Conservation (phyloP, 2,329 filamentous ascomycete genomes). For the Botrytis sinoallii region DNA sequence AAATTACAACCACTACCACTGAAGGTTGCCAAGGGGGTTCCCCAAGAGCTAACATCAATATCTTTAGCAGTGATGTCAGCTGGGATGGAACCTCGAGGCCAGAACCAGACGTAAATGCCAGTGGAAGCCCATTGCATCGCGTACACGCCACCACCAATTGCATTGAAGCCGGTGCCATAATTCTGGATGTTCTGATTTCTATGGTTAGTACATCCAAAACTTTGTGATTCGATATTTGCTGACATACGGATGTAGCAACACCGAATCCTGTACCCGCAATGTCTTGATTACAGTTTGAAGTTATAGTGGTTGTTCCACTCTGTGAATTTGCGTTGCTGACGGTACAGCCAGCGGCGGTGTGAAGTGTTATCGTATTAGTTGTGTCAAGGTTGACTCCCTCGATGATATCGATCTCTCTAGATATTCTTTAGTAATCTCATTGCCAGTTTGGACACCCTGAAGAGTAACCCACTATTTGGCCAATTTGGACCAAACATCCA, state of each 20-base stretch:
- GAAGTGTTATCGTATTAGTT: slow-evolving; percentile 45
- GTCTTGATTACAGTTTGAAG: slow-evolving; percentile 42
- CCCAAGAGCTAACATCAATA: slow-evolving; percentile 62
- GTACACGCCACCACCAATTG: slow-evolving; percentile 45
- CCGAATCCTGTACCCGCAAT: slow-evolving; percentile 42
- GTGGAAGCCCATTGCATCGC: slow-evolving; percentile 58
- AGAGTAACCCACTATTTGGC: slow-evolving; percentile 29
- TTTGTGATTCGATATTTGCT: neutral
- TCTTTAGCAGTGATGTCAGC: slow-evolving; percentile 56
- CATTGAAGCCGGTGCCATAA: slow-evolving; percentile 66
- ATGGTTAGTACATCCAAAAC: neutral
- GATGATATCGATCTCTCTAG: slow-evolving; percentile 41
- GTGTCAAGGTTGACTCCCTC: slow-evolving; percentile 47
- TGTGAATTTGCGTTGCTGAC: slow-evolving; percentile 43
- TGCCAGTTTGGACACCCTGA: neutral
- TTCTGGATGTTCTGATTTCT: slow-evolving; percentile 42
- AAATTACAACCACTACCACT: slow-evolving; percentile 59
- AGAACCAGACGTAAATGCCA: slow-evolving; percentile 73
- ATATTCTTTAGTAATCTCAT: neutral
- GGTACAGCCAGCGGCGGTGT: slow-evolving; percentile 45
- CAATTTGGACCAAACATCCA: slow-evolving; percentile 28
- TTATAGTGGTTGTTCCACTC: slow-evolving; percentile 38
- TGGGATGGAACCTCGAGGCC: slow-evolving; percentile 61
- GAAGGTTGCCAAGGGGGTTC: slow-evolving; percentile 64
- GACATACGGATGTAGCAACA: slow-evolving; percentile 33